Base-by-base conservation (phyloP, 345 rosid genomes). In the Brassica rapa region DNA sequence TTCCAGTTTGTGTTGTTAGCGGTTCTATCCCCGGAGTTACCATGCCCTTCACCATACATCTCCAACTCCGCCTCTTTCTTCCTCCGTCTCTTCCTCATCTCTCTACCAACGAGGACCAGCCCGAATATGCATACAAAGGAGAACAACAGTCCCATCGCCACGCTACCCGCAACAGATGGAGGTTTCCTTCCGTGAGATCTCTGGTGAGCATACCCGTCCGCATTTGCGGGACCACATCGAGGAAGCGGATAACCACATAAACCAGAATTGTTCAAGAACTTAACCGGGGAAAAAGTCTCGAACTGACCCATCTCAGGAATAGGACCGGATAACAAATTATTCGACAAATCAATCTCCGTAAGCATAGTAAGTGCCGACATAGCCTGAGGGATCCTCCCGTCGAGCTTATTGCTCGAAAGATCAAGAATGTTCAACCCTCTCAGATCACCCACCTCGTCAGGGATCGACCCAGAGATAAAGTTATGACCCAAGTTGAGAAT, bases 401-500 rank as follows among this genome's bases (percentile, higher is more conserved):
- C 85, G 33, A 95, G 84, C 64, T 66, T 73, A 69, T 95, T 95
- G 71, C 83, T 83, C 0, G 99, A 93, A 41, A 93, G 91, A 76
- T 93, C 97, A 25, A 95, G 96, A 82, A 95, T 93, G 82, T 87
- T 86, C 41, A 95, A 87, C 43, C 83, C 88, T 49, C 72, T 87
- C 64, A 95, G 79, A 39, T 77, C 71, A 35, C 99, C 98, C 6
- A 95, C 78, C 85, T 93, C 93, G 2, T 83, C 39, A 0, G 99
- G 99, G 74, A 95, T 91, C 49, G 73, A 19, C 39, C 98, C 99
- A 0, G 93, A 84, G 43, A 95, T 23, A 35, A 46, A 76, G 77
- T 95, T 95, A 76, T 93, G 93, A 4, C 93, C 97, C 87, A 95
- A 80, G 75, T 89, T 91, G 91, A 95, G 85, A 6, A 95, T 82